These are phyloP conservation scores for Yarrowia galli DNA, from an alignment of 1,139 yeast species.

Conservation along the genomic window DNA sequence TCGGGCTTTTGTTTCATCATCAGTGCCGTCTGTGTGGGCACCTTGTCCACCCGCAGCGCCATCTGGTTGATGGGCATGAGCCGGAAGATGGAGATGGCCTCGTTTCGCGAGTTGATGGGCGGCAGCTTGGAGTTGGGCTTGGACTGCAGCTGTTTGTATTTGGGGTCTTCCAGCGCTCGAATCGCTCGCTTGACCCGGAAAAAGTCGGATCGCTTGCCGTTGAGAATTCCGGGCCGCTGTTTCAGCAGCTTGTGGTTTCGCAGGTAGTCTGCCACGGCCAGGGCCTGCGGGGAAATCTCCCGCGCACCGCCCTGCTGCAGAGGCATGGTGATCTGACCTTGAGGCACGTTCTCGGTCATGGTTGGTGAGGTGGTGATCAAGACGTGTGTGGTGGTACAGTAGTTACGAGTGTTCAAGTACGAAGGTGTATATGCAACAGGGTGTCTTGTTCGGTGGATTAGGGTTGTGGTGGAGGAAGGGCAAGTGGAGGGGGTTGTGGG, in stretches of 20 bases:
- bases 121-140: conserved; percentile 66
- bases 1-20: conserved; percentile 69
- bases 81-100: conserved; percentile 70
- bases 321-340: conserved; percentile 41
- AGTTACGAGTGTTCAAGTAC: too few relatives aligned
- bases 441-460: conserved; percentile 28
- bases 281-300: conserved; percentile 54
- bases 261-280: conserved; percentile 73
- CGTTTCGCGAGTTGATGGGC: conserved; percentile 58
- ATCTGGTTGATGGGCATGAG: conserved; percentile 75
- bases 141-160: conserved; percentile 64
- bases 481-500: conserved; percentile 1
- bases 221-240: conserved; percentile 78
- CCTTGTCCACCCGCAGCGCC: conserved; percentile 65
- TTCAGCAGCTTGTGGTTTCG: conserved; percentile 72
- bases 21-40: conserved; percentile 76
- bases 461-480: conserved; percentile 1
- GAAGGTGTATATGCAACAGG: conserved; percentile 28
- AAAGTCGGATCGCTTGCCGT: conserved; percentile 75
- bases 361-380: conserved; percentile 10
- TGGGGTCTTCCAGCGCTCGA: conserved; percentile 77
- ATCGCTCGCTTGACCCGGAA: conserved; percentile 82
- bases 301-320: conserved; percentile 51
- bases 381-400: background rate
- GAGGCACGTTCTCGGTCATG: conserved; percentile 35